Percentiles rank a stretch among this genome's conserved stretches.
These are phyloP conservation scores for Pichia sp. DNA, from an alignment of 1,139 yeast genomes.

Conservation along the genomic window DNA sequence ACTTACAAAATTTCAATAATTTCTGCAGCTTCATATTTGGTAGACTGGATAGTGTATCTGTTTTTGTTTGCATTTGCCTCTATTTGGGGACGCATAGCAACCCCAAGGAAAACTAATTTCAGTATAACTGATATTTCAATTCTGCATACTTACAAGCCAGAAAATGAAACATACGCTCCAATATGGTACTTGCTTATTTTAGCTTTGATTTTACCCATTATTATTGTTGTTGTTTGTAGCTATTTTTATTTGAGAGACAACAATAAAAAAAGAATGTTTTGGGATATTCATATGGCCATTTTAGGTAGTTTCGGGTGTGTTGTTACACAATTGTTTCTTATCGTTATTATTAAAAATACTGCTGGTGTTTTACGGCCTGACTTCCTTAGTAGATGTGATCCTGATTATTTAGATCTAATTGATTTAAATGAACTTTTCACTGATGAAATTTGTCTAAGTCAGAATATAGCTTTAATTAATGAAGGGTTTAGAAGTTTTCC, in stretches of 20 bases:
- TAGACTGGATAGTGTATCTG: slow-evolving; percentile 29
- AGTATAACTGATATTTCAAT: slow-evolving; percentile 32
- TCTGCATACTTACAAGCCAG: slow-evolving; percentile 34
- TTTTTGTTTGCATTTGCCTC: slow-evolving; percentile 25
- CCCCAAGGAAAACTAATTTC: slow-evolving; percentile 41
- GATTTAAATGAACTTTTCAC: slow-evolving; percentile 27
- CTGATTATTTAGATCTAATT: slow-evolving; percentile 19
- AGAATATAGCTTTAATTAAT: slow-evolving; percentile 28
- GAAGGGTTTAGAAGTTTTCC: slow-evolving; percentile 50
- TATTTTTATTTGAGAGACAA: slow-evolving; percentile 11
- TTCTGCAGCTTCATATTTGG: slow-evolving; percentile 28
- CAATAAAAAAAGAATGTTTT: slow-evolving; percentile 30
- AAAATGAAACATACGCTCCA: slow-evolving; percentile 33
- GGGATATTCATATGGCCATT: slow-evolving; percentile 39
- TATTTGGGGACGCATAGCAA: slow-evolving; percentile 32
- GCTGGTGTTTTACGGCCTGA: slow-evolving; percentile 46
- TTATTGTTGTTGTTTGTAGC: slow-evolving; percentile 28
- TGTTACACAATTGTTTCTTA: slow-evolving; percentile 36
- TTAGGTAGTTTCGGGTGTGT: slow-evolving; percentile 37
- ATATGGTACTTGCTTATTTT: slow-evolving; percentile 30
- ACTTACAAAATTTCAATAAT: slow-evolving; percentile 18
- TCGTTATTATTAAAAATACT: slow-evolving; percentile 39
- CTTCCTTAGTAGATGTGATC: slow-evolving; percentile 38
- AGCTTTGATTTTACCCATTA: slow-evolving; percentile 32
- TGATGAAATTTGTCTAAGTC: slow-evolving; percentile 34